These are phyloP conservation scores for Pleurotus sapidus DNA, from an alignment of 768 basidiomycete genomes.

Conservation along the genomic window DNA sequence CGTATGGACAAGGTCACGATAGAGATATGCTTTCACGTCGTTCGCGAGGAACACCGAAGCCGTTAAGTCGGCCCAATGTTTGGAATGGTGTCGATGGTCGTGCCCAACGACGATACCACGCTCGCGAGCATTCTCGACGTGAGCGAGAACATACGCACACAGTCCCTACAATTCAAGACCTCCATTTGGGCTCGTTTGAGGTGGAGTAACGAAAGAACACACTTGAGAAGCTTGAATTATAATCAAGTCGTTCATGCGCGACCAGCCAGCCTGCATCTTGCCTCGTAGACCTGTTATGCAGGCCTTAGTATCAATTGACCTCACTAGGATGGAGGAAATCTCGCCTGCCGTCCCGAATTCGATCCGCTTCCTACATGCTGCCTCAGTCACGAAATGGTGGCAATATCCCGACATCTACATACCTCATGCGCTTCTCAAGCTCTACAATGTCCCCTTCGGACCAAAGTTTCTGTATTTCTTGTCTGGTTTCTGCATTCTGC, in stretches of 20 bases:
- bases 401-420: background rate
- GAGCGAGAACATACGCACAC: conserved; percentile 62
- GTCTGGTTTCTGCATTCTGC: conserved; percentile 49
- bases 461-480: conserved; percentile 48
- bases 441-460: conserved; percentile 38
- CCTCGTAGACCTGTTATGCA: conserved; percentile 61
- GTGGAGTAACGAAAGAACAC: conserved; percentile 8
- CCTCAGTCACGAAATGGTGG: background rate
- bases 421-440: conserved; percentile 59
- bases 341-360: conserved; percentile 86
- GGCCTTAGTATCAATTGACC: background rate
- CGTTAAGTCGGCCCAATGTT: conserved; percentile 73
- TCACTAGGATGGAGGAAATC: conserved; percentile 4
- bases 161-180: conserved; percentile 53
- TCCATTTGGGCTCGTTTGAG: background rate
- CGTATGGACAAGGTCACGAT: conserved; percentile 73
- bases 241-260: conserved; percentile 89
- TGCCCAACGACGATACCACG: conserved; percentile 83
- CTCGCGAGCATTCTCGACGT: conserved; percentile 46
- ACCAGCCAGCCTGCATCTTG: conserved; percentile 85
- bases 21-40: conserved; percentile 67
- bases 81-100: conserved; percentile 82
- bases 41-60: conserved; percentile 65
- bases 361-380: conserved; percentile 58
- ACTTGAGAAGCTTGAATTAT: conserved; percentile 83